A percentile compares a stretch with the other conserved stretches of the same genome.
Evolutionary conservation across 108 stramenopile genomes (phyloP).

Genomic region (Cafeteria roenbergensis): DNA sequence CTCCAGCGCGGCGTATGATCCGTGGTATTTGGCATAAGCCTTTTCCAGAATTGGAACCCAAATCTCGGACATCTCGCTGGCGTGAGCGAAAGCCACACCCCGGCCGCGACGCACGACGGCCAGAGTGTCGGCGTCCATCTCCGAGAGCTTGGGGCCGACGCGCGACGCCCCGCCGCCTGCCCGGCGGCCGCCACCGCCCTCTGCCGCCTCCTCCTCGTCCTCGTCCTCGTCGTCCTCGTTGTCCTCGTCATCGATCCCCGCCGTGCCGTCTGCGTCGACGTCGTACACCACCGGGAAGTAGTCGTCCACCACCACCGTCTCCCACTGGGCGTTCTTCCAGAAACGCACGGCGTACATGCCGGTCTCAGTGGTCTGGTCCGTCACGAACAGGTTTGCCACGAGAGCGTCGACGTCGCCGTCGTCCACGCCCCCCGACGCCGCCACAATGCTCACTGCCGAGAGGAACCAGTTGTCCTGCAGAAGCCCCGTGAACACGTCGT

Average conservation of each 20-base stretch:
- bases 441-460: constrained; percentile 9
- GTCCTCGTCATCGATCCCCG: not conserved
- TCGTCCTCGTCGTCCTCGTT: not conserved
- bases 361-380: not conserved
- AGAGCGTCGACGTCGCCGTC: constrained; percentile 15
- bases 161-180: too few species aligned
- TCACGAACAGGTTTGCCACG: constrained; percentile 13
- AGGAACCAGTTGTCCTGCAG: constrained; percentile 25
- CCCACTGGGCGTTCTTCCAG: constrained; percentile 28
- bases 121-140: too few species aligned
- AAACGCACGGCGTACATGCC: constrained; percentile 37
- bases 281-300: constrained; percentile 16
- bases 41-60: constrained; percentile 35
- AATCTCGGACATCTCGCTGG: constrained; percentile 20
- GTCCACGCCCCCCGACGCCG: constrained; percentile 6
- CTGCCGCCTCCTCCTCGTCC: not conserved
- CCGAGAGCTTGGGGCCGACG: not conserved
- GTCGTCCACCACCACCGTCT: constrained; percentile 26
- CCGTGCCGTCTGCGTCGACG: not conserved
- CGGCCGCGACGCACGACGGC: not conserved
- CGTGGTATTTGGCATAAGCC: constrained; percentile 31
- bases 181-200: too few species aligned
- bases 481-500: constrained; percentile 17
- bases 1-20: constrained; percentile 17
- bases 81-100: constrained; percentile 4